Conservation (phyloP, 129 eudicot species). For the Flaveria brownii region DNA sequence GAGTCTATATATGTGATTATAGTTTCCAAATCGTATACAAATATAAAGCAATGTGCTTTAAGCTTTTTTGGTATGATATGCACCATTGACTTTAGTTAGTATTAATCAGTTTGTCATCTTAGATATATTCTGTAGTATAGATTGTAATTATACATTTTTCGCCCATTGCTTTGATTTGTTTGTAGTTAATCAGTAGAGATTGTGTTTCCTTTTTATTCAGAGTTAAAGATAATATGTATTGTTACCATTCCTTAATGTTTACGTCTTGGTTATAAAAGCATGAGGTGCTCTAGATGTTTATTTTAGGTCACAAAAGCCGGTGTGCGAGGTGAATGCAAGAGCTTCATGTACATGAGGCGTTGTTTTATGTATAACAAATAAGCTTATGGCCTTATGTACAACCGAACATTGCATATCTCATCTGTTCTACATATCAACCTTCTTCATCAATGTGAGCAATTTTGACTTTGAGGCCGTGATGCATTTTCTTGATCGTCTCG, state of each 20-base stretch:
- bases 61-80: not conserved
- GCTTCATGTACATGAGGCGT: too few relatives aligned
- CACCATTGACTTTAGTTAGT: not conserved
- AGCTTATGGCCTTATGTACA: too few relatives aligned
- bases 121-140: not conserved
- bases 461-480: too few relatives aligned
- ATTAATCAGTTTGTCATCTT: not conserved
- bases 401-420: too few relatives aligned
- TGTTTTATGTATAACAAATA: too few relatives aligned
- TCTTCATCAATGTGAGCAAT: too few relatives aligned
- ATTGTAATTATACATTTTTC: too few relatives aligned
- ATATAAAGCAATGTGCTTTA: not conserved
- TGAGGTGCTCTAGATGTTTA: too few relatives aligned
- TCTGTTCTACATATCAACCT: too few relatives aligned
- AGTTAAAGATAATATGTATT: not conserved
- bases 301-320: too few relatives aligned
- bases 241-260: not conserved
- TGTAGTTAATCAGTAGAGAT: not conserved
- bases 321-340: not conserved
- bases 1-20: not conserved
- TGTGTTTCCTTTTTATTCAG: not conserved
- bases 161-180: not conserved
- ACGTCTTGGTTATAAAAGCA: too few relatives aligned
- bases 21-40: not conserved
- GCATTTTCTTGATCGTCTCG: too few relatives aligned